Base-by-base conservation (phyloP, 2,329 filamentous ascomycete genomes). In the Aspergillus sp. region DNA sequence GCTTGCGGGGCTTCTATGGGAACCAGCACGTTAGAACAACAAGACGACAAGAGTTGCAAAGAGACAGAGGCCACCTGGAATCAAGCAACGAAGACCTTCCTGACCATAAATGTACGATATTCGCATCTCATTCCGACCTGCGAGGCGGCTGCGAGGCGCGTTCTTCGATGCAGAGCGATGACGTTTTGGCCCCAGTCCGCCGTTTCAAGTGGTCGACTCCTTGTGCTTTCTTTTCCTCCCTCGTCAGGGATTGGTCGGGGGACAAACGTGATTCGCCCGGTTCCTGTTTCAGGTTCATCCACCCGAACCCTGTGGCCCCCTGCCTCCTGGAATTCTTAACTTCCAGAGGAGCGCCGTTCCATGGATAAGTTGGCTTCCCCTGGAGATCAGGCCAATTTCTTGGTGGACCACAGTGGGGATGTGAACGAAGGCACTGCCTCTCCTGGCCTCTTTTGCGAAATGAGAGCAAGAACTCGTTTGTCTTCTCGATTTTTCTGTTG, bases 391-490 rank as follows among this genome's bases (percentile, higher is more conserved):
- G 25, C 43, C 52, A 60, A 55, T 60, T 55, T 54, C 28, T 60
- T 31, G 52, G 52, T 60, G 58, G 47, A 57, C 23, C 47, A 7
- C 31, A 25, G 51, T 61, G 54, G 54, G 22, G 59, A 46, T 9
- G 54, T 25, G 11, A 3, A 31, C 38, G 15, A 9, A 52, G 55
- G 52, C 60, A 64, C 66, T 61, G 66, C 64, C 62, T 63, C 62
- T 56, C 66, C 64, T 66, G 60, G 57, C 56, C 28, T 53, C 22
- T 34, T 34, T 54, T 43, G 45, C 51, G 58, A 63, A 64, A 61
- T 60, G 28, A 62, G 23, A 19, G 30, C 22, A 28, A 54, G 50
- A 56, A 57, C 46, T 52, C 34, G 25, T 25, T 54, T 45, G 50
- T 30, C 55, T 34, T 54, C 41, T 52, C 46, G 52, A 58, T 45